Percentiles rank a stretch among this genome's conserved stretches.
Evolutionary conservation across 805 yeast genomes (phyloP).

Genomic region (Maudiozyma barnettii): DNA sequence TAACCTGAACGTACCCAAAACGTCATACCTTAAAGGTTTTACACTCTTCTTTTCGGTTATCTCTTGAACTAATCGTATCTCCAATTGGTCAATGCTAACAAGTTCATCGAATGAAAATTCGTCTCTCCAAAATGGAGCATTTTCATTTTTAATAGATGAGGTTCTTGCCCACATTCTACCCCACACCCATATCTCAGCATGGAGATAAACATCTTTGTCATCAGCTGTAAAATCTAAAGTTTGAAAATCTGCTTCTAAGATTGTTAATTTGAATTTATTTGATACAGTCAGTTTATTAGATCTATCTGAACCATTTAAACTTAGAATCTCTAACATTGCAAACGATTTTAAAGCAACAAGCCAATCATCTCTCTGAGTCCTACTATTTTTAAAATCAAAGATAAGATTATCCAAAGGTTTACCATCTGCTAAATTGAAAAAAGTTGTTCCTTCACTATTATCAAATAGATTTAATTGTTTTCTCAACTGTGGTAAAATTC

Average conservation of each 20-base stretch:
- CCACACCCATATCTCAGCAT: slow-evolving; percentile 63
- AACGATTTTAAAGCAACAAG: slow-evolving; percentile 56
- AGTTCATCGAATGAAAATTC: slow-evolving; percentile 56
- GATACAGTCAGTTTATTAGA: slow-evolving; percentile 41
- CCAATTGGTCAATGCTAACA: slow-evolving; percentile 40
- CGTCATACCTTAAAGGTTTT: not conserved
- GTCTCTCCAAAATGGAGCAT: slow-evolving; percentile 78
- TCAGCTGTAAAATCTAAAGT: slow-evolving; percentile 2
- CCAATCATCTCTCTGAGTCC: slow-evolving; percentile 72
- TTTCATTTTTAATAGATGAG: slow-evolving; percentile 41
- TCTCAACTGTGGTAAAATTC: slow-evolving; percentile 47
- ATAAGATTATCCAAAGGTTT: slow-evolving; percentile 19
- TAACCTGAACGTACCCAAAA: slow-evolving; percentile 40
- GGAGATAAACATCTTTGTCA: slow-evolving; percentile 32
- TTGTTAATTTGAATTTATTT: slow-evolving; percentile 44
- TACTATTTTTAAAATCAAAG: slow-evolving; percentile 50
- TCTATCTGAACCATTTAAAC: slow-evolving; percentile 20
- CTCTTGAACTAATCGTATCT: slow-evolving; percentile 35
- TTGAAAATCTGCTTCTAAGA: slow-evolving; percentile 56
- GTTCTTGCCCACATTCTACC: slow-evolving; percentile 72
- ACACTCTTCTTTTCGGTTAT: slow-evolving; percentile 1
- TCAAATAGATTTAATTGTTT: slow-evolving; percentile 14
- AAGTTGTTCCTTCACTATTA: not conserved
- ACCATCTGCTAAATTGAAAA: not conserved
- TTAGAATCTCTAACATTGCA: slow-evolving; percentile 42